Base-by-base conservation (phyloP, 805 yeast genomes). In the Sugiyamaella boreocaroliniensis region DNA sequence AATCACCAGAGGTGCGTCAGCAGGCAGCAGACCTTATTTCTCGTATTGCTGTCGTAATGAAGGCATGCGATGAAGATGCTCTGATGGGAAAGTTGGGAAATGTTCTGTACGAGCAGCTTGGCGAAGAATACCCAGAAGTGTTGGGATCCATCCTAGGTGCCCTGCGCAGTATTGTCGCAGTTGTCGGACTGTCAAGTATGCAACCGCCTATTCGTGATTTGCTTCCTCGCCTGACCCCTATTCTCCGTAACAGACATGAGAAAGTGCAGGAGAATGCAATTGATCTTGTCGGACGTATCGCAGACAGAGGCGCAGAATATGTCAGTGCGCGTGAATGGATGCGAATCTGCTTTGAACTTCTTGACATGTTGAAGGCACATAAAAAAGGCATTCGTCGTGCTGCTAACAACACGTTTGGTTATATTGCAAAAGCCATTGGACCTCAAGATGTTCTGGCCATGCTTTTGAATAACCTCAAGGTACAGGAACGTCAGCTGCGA, bases 301-400 rank as follows among this genome's bases (percentile, higher is more conserved):
- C 98, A 0, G 80, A 77, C 47, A 76, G 80, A 44, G 90, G 86
- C 9, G 83, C 96, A 1, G 95, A 87, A 57, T 80, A 81, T 51
- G 86, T 89, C 14, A 82, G 89, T 40, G 95, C 96, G 2, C 81
- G 88, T 56, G 99, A 93, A 68, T 93, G 99, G 99, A 88, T 93
- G 92, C 76, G 98, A 57, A 86, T 92, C 22, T 87, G 97, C 63
- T 89, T 87, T 68, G 97, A 90, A 62, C 74, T 93, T 34, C 69
- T 93, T 45, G 98, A 93, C 59, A 82, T 92, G 82, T 75, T 93
- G 54, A 89, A 88, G 64, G 84, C 95, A 19, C 80, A 86, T 5
- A 80, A 80, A 52, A 88, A 85, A 61, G 74, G 83, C 12, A 87
- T 90, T 45, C 72, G 98, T 57, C 75, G 83, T 29, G 85, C 90